These are phyloP conservation scores for Nicotiana obtusifolia DNA, from an alignment of 257 asterid genomes.

Conservation along the genomic window DNA sequence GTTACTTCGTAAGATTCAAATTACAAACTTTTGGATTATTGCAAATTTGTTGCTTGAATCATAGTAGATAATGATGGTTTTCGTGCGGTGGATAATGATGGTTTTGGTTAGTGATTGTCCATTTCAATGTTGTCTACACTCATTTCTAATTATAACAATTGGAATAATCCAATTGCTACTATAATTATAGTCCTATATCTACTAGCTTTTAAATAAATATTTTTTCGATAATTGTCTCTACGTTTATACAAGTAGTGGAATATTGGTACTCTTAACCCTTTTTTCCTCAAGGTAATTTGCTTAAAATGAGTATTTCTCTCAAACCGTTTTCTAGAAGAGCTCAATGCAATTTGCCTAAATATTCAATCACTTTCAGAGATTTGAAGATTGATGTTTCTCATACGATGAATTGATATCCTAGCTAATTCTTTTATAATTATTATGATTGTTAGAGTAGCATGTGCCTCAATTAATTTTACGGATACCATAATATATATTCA, in stretches of 20 bases:
- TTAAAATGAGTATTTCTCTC: not conserved
- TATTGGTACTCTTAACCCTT: not conserved
- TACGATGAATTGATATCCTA: no score
- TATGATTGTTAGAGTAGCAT: no score
- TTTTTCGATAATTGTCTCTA: not conserved
- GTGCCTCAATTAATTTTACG: no score
- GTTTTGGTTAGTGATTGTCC: slow-evolving; percentile 22
- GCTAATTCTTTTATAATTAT: no score
- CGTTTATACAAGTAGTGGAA: not conserved
- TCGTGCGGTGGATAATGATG: slow-evolving; percentile 28
- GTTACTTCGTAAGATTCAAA: not conserved
- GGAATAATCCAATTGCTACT: not conserved
- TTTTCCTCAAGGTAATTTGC: not conserved
- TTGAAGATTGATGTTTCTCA: no score
- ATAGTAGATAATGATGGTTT: slow-evolving; percentile 20
- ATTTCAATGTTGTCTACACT: slow-evolving; percentile 13
- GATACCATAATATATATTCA: no score
- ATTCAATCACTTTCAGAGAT: no score
- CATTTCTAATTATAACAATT: slow-evolving; percentile 10
- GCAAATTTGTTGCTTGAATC: not conserved
- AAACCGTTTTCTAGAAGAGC: not conserved
- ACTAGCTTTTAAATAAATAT: not conserved
- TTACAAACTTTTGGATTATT: not conserved
- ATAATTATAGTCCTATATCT: not conserved
- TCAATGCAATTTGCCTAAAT: not conserved